Conservation (phyloP, 495 filamentous ascomycete genomes). For the Podospora didyma region DNA sequence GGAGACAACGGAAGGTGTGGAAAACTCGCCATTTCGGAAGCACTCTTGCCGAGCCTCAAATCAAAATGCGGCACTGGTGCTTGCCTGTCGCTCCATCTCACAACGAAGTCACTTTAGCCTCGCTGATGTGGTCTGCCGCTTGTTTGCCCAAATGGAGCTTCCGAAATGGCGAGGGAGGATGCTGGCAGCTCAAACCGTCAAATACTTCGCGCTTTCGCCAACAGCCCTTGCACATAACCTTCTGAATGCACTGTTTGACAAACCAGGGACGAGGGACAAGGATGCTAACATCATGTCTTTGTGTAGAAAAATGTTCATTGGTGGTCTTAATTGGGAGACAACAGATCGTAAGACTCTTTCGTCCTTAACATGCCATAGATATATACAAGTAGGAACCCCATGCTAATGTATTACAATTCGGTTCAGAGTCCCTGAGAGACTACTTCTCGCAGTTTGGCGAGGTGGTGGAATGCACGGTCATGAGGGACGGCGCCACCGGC, state of each 20-base stretch:
- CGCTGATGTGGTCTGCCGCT: background rate
- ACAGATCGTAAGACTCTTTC: slow-evolving; percentile 76
- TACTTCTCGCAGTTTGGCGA: slow-evolving; percentile 99
- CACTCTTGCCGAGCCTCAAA: background rate
- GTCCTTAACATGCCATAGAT: background rate
- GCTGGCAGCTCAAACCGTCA: background rate
- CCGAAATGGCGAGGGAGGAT: background rate
- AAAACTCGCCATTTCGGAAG: background rate
- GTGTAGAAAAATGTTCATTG: slow-evolving; percentile 97
- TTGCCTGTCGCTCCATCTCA: background rate
- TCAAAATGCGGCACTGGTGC: background rate
- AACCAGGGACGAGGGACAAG: too few relatives aligned
- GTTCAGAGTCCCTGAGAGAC: slow-evolving; percentile 87
- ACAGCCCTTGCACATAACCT: background rate
- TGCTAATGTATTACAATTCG: background rate
- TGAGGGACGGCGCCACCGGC: slow-evolving; percentile 92
- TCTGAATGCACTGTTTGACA: too few relatives aligned
- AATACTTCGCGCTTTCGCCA: background rate
- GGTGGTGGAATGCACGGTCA: slow-evolving; percentile 95
- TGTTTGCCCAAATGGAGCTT: background rate
- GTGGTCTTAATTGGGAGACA: slow-evolving; percentile 97
- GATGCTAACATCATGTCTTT: slow-evolving; percentile 28
- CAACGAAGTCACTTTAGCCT: background rate
- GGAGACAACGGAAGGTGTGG: slow-evolving; percentile 4
- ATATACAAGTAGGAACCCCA: background rate